phyloP scores from a whole-genome alignment of 176 grass and related monocot genomes.

The Avena eriantha region DNA sequence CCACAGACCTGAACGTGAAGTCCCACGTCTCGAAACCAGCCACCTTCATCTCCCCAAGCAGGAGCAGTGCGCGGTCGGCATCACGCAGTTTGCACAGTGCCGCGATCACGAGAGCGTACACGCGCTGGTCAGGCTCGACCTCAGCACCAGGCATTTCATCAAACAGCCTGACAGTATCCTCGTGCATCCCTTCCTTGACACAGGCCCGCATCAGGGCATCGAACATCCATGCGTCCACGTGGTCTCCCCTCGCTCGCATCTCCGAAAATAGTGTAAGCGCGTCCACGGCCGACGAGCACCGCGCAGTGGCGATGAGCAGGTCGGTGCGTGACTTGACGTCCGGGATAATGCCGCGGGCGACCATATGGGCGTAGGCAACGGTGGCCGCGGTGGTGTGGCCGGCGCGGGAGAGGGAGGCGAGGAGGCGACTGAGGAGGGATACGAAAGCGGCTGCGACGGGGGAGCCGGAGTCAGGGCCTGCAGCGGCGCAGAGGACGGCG shows the following conservation, averaged over 20 bases:
- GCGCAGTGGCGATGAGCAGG: slow-evolving; percentile 51
- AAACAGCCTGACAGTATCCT: slow-evolving; percentile 61
- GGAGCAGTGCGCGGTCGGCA: slow-evolving; percentile 35
- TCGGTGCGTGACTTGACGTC: slow-evolving; percentile 57
- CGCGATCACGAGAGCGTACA: slow-evolving; percentile 42
- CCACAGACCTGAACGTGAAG: slow-evolving; percentile 48
- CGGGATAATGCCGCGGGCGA: slow-evolving; percentile 45
- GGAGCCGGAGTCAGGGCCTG: slow-evolving; percentile 34
- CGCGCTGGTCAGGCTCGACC: slow-evolving; percentile 45
- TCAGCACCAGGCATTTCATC: slow-evolving; percentile 58
- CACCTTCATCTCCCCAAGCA: slow-evolving; percentile 57
- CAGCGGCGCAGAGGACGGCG: slow-evolving; percentile 41
- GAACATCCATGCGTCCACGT: slow-evolving; percentile 52
- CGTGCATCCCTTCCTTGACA: slow-evolving; percentile 50
- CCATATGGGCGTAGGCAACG: slow-evolving; percentile 59
- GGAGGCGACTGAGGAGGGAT: slow-evolving; percentile 49
- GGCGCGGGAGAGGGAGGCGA: slow-evolving; percentile 36
- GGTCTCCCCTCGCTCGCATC: slow-evolving; percentile 57
- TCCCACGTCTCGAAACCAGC: slow-evolving; percentile 49
- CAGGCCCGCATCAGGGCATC: slow-evolving; percentile 64
- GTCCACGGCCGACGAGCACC: slow-evolving; percentile 39
- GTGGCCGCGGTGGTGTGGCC: slow-evolving; percentile 25
- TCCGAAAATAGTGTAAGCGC: slow-evolving; percentile 52
- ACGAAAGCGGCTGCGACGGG: neutral
- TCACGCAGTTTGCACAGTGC: slow-evolving; percentile 60